phyloP scores from a whole-genome alignment of 2,329 filamentous ascomycete species.

The Emmonsia crescens region DNA sequence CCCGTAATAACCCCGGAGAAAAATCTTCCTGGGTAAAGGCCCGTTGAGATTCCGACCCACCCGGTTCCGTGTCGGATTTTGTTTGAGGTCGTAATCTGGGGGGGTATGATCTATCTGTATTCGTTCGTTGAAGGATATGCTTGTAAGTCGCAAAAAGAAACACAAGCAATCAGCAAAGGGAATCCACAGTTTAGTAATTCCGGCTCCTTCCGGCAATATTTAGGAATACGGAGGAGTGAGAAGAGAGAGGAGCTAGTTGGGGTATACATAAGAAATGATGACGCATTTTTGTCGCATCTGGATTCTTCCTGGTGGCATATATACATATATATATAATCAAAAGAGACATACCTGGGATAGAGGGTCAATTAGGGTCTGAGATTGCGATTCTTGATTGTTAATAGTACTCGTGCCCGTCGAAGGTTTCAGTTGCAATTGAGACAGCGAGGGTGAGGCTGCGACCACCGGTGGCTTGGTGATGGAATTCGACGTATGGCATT shows the following conservation, averaged over 20 bases:
- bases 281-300: background rate
- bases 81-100: slow-evolving; percentile 30
- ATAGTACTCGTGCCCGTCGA: background rate
- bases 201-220: background rate
- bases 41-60: slow-evolving; percentile 26
- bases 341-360: slow-evolving; percentile 50
- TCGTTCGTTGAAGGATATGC: slow-evolving; percentile 58
- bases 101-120: slow-evolving; percentile 49
- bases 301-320: background rate
- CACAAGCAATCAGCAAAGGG: background rate
- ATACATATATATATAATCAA: background rate
- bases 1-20: slow-evolving; percentile 13
- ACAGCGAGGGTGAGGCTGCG: background rate
- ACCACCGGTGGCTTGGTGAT: background rate
- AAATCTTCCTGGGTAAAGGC: slow-evolving; percentile 22
- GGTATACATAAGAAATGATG: background rate
- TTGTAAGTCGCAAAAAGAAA: slow-evolving; percentile 19
- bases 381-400: background rate
- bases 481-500: background rate
- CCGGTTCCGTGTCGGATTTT: slow-evolving; percentile 33
- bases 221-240: slow-evolving; percentile 2
- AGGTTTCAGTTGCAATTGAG: background rate
- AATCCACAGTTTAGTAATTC: background rate
- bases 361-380: slow-evolving; percentile 45
- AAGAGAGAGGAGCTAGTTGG: slow-evolving; percentile 3